These are phyloP conservation scores for Iris pallida DNA, from an alignment of 116 monocot species.

Conservation along the genomic window DNA sequence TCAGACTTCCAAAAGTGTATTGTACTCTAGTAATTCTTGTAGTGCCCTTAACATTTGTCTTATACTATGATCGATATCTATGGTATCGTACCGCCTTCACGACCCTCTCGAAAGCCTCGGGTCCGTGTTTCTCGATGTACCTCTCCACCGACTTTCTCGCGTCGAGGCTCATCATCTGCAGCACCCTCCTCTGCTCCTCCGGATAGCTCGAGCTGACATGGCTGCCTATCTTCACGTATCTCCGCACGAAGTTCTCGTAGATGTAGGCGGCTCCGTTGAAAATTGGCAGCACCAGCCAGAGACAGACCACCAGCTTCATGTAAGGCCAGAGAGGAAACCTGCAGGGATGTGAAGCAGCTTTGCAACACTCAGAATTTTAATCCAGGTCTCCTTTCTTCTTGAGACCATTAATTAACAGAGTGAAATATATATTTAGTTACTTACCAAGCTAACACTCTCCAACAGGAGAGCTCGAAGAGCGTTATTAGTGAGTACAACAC, in stretches of 20 bases:
- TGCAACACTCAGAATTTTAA: too few species aligned
- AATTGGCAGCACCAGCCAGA: conserved; percentile 87
- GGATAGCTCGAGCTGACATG: conserved; percentile 47
- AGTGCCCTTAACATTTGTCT: too few species aligned
- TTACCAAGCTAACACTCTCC: conserved; percentile 64
- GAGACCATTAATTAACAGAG: too few species aligned
- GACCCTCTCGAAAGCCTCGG: conserved; percentile 69
- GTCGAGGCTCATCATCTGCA: conserved; percentile 90
- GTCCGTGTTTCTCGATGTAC: conserved; percentile 63
- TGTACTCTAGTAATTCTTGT: too few species aligned
- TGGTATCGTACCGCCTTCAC: conserved; percentile 73
- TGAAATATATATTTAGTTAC: too few species aligned
- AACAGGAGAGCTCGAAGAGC: conserved; percentile 78
- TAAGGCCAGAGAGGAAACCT: conserved; percentile 96
- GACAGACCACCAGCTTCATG: conserved; percentile 76
- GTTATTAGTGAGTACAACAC: conserved; percentile 75
- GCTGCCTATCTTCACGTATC: conserved; percentile 58
- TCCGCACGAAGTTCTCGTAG: conserved; percentile 77
- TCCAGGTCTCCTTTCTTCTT: too few species aligned
- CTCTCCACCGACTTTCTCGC: conserved; percentile 70
- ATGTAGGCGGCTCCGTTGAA: conserved; percentile 95
- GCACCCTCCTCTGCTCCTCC: conserved; percentile 50
- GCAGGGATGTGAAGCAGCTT: background rate
- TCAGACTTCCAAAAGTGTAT: too few species aligned
- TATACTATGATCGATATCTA: too few species aligned